Percentiles rank a stretch among this genome's conserved stretches.
Evolutionary conservation across 306 rosid species (phyloP).

Genomic region (Pyrus betulifolia): DNA sequence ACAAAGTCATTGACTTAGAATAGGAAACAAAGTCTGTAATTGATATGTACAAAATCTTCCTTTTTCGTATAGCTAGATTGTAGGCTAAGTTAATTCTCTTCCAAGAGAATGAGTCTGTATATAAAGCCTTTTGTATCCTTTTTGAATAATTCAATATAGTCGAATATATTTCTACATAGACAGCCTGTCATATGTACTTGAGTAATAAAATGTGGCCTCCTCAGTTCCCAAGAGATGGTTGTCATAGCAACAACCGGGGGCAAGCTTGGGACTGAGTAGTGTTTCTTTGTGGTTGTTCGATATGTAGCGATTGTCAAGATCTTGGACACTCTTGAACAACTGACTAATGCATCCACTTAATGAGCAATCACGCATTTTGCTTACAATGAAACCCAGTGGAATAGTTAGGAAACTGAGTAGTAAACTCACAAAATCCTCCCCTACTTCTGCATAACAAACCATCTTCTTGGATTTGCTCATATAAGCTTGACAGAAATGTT

Average conservation of each 20-base stretch:
- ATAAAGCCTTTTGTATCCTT: no score
- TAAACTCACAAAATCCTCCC: constrained; percentile 1
- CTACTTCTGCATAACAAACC: constrained; percentile 8
- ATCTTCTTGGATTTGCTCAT: background rate
- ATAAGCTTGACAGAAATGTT: background rate
- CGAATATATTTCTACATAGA: no score
- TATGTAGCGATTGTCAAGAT: background rate
- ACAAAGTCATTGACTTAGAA: no score
- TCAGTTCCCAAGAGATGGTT: background rate
- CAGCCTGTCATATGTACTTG: fast-evolving
- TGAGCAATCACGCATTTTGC: background rate
- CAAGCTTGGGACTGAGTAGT: background rate
- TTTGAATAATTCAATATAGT: no score
- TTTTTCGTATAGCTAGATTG: no score
- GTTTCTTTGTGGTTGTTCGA: background rate
- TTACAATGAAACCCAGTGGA: background rate
- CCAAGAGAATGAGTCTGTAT: no score
- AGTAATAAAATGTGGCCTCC: background rate
- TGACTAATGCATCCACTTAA: background rate
- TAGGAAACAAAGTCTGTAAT: no score
- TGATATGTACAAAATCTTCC: no score
- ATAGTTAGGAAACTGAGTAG: constrained; percentile 5
- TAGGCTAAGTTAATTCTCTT: no score
- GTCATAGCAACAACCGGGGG: background rate
- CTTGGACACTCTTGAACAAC: background rate